Evolutionary conservation across 2,329 filamentous ascomycete genomes (phyloP), one percentile per base, ranked within the genome.

Genomic region (Diaporthe sp.): DNA sequence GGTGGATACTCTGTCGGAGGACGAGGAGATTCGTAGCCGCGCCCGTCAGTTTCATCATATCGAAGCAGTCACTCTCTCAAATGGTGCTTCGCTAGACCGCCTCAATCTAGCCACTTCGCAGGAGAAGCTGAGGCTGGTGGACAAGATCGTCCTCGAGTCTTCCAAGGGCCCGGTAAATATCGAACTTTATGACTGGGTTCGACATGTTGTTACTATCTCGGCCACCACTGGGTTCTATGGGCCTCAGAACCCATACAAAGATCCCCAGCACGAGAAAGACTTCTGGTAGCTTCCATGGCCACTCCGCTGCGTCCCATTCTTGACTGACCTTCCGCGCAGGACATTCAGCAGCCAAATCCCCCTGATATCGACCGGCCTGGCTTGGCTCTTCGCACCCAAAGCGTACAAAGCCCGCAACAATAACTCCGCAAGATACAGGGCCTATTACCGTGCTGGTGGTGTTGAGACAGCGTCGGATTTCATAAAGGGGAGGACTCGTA

Each of bases 211-310:
- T 25, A 38, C 68, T 13, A n/a, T 71, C 4, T 57, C 68, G n/a
- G 68, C 68, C 28, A 47, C 54, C 19, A 35, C 50, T 5, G 68
- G 54, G 5, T 71, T 71, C 54, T 71, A 71, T 15, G 68, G 68
- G 10, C 68, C 68, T 7, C 47, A 71, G 54, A 71, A 71, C 30
- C 68, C 68, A 6, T 71, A 60, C 30, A 71, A 45, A n/a, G 12
- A 71, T 4, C 58, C 69, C 4, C 50, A 75, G 40, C 73, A 72
- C 13, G 70, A 72, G 33, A 55, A 60, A 13, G 69, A 75, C 45
- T 75, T 72, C 58, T 73, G 73, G 73, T 71, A 35, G 13, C 40
- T 22, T n/a, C 22, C 15, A 19, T 22, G 4, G 35, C 6, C 30
- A n/a, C 15, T 12, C 3, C 3, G 3, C 3, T 25, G 10, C 28